A percentile compares a stretch with the other conserved stretches of the same genome.
These are phyloP conservation scores for Trifolium fragiferum DNA, from an alignment of 306 rosid genomes.

Conservation along the genomic window DNA sequence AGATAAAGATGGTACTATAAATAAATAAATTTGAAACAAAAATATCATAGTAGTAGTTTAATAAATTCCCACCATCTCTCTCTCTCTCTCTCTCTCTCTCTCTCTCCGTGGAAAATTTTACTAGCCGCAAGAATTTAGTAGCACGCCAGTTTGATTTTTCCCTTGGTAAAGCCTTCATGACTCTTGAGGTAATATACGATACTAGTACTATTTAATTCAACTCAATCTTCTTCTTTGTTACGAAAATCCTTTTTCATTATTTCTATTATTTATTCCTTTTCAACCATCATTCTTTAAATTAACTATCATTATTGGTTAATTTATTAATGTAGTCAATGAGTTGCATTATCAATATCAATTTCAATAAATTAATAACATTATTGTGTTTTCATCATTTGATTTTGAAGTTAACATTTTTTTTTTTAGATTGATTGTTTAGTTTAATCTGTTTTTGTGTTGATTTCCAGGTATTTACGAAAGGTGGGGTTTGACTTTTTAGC, in stretches of 20 bases:
- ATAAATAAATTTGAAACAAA: too few species aligned
- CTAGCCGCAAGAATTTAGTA: constrained; percentile 19
- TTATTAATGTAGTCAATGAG: constrained; percentile 44
- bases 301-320: constrained; percentile 33
- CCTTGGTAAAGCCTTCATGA: constrained; percentile 29
- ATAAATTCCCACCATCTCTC: not conserved
- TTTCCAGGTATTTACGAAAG: constrained; percentile 76
- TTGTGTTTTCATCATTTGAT: constrained; percentile 15
- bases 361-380: not conserved
- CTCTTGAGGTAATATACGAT: constrained; percentile 33
- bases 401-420: constrained; percentile 30
- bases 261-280: not conserved
- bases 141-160: constrained; percentile 34
- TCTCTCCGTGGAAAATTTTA: constrained; percentile 34
- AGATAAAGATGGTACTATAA: too few species aligned
- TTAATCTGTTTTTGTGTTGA: constrained; percentile 57
- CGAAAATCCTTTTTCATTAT: not conserved
- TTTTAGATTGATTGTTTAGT: constrained; percentile 34
- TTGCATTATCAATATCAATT: constrained; percentile 44
- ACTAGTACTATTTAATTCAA: constrained; percentile 5
- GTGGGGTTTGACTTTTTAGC: constrained; percentile 76
- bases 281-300: constrained; percentile 34
- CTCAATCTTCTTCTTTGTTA: constrained; percentile 20
- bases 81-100: constrained; percentile 19
- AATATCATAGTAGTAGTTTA: not conserved